Base-by-base conservation (phyloP, 495 filamentous ascomycete genomes). In the Lasiosphaeris hirsuta region DNA sequence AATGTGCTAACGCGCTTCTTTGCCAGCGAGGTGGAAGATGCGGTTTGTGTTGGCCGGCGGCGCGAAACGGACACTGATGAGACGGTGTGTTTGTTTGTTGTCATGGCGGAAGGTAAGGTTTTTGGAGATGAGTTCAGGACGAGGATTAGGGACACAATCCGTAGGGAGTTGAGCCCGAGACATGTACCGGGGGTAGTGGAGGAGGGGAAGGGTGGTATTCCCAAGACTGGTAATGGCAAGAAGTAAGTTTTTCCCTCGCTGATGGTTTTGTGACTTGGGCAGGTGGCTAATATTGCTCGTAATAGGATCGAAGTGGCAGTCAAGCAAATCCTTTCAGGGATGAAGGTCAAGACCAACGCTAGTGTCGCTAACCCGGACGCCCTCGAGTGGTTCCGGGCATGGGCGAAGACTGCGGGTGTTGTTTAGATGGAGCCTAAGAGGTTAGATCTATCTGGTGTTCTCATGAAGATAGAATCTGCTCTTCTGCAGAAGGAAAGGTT, bases 271-370 rank as follows among this genome's bases (percentile, higher is more conserved):
- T 36, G 10, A 11, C 35, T 46, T 23, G 4, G 18, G 18, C 13
- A 36, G 2, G 15, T 34, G n/a, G 11, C 10, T 37, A 15, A 44
- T 37, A 33, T 14, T 23, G 41, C 17, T 8, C 15, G 14, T 47
- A 9, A 39, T 46, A 83, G 81, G 75, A 90, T 96, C 39, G 92
- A 96, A 67, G 89, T 92, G 36, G 88, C 90, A 2, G 91, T 96
- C 23, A 96, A 96, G 75, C 90, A 95, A 76, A 96, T 96, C 40
- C 69, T 96, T n/a, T 92, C 87, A 36, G 92, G 92, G 7, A 79
- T 89, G 65, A 84, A 89, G 51, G 86, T 95, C 53, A 92, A 89
- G 74, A 91, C 90, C 10, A 87, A 86, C 35, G 89, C 92, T 0
- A 92, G 88, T 58, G 91, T 96, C 40, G 89, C 88, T 3, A 96